Conservation (phyloP, 2,329 filamentous ascomycete species). For the Paracorniculantispora psalliotae region DNA sequence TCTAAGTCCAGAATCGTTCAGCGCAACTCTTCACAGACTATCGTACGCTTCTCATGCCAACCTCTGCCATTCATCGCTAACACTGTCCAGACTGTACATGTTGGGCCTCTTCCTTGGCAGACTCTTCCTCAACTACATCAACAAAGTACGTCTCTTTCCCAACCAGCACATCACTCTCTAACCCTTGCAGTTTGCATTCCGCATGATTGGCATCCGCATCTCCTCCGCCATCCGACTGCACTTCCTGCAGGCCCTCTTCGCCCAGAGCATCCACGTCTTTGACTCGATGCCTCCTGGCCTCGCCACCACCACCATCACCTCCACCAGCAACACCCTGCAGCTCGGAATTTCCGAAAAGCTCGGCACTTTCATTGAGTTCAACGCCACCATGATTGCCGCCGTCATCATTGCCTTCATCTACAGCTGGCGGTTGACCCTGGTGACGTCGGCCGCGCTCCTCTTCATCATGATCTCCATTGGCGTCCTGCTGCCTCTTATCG, state of each 20-base stretch:
- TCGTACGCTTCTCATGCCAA: conserved; percentile 10
- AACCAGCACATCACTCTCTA: not conserved
- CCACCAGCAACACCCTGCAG: conserved; percentile 59
- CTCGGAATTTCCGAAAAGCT: conserved; percentile 61
- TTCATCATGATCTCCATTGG: conserved; percentile 49
- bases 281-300: conserved; percentile 60
- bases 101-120: conserved; percentile 66
- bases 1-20: conserved; percentile 33
- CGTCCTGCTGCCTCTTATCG: conserved; percentile 48
- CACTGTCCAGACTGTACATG: conserved; percentile 54
- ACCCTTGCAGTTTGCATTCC: conserved; percentile 47
- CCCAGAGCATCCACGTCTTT: conserved; percentile 62
- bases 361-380: conserved; percentile 53
- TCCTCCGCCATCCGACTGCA: conserved; percentile 58
- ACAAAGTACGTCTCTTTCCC: conserved; percentile 35
- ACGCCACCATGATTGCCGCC: conserved; percentile 46
- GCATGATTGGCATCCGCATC: conserved; percentile 57
- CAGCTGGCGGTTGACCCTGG: conserved; percentile 56
- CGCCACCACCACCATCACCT: conserved; percentile 59
- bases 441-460: conserved; percentile 51
- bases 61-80: too few species aligned
- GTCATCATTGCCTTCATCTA: conserved; percentile 52
- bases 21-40: conserved; percentile 10
- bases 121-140: conserved; percentile 58
- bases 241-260: conserved; percentile 60